These are phyloP conservation scores for Rhodocollybia butyracea DNA, from an alignment of 768 basidiomycete genomes.

Conservation along the genomic window DNA sequence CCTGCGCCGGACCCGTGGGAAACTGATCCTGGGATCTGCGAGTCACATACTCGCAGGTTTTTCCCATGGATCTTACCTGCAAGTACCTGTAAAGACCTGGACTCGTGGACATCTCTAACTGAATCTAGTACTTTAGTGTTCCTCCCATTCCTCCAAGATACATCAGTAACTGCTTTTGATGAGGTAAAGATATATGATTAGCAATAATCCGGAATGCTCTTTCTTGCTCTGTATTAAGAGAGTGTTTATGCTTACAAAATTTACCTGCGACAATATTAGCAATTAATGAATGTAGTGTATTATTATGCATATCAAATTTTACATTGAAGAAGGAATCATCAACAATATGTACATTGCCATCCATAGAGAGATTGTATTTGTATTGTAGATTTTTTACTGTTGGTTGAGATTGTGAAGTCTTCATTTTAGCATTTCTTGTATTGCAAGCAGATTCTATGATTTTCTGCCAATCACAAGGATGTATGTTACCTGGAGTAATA, in stretches of 20 bases:
- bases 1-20: too few relatives aligned
- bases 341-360: background rate
- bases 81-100: too few relatives aligned
- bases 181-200: background rate
- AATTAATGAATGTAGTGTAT: background rate
- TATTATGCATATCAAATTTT: background rate
- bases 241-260: background rate
- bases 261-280: too few relatives aligned
- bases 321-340: background rate
- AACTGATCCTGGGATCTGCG: too few relatives aligned
- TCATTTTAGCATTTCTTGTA: background rate
- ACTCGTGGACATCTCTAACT: too few relatives aligned
- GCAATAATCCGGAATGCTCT: slow-evolving; percentile 14
- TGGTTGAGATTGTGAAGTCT: background rate
- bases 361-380: background rate
- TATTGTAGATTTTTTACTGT: background rate
- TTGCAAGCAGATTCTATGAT: background rate
- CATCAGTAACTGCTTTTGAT: slow-evolving; percentile 9
- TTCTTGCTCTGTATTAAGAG: slow-evolving; percentile 12
- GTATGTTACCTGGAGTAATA: background rate
- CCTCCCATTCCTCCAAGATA: slow-evolving; percentile 26
- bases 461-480: background rate
- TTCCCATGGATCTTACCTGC: too few relatives aligned
- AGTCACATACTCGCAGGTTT: too few relatives aligned
- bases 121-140: too few relatives aligned